Evolutionary conservation across 2,329 filamentous ascomycete genomes (phyloP).

Genomic region (Chalaropsis thielavioides): DNA sequence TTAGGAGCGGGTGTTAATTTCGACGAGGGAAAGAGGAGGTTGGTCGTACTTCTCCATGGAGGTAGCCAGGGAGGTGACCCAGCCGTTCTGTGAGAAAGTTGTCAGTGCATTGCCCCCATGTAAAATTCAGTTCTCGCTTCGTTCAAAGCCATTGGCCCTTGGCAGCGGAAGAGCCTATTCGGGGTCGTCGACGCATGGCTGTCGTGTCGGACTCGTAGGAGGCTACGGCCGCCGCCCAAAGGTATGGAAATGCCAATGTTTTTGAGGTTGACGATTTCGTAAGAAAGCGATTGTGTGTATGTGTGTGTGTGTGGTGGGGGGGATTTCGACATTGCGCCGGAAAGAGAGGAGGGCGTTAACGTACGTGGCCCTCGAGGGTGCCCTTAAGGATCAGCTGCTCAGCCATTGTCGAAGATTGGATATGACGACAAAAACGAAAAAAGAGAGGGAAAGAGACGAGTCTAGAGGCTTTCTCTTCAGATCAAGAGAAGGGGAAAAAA

Average conservation of each 20-base stretch:
- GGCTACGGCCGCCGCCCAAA: not conserved
- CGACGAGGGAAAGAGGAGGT: not conserved
- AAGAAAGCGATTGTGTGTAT: slow-evolving; percentile 3
- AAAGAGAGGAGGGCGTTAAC: slow-evolving; percentile 26
- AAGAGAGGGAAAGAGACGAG: slow-evolving; percentile 18
- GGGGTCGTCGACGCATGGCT: not conserved
- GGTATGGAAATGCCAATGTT: not conserved
- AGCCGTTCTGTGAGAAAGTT: slow-evolving; percentile 53
- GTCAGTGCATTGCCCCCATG: slow-evolving; percentile 16
- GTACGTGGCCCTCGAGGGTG: slow-evolving; percentile 91
- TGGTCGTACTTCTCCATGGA: slow-evolving; percentile 86
- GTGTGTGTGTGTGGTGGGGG: not conserved
- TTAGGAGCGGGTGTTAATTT: not conserved
- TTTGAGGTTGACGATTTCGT: not conserved
- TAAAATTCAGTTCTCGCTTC: slow-evolving; percentile 10
- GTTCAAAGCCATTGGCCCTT: slow-evolving; percentile 5
- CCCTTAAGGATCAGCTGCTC: slow-evolving; percentile 93
- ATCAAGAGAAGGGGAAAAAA: slow-evolving; percentile 17
- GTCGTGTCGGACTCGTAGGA: not conserved
- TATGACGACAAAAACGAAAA: slow-evolving; percentile 16
- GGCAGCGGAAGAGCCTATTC: not conserved
- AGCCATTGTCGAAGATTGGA: slow-evolving; percentile 44
- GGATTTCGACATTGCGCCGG: slow-evolving; percentile 5
- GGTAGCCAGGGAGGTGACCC: slow-evolving; percentile 96
- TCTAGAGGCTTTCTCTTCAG: slow-evolving; percentile 20